Evolutionary conservation across 139 green algal genomes (phyloP), one percentile per base, ranked within the genome.

Genomic region (Chlorella sp.): DNA sequence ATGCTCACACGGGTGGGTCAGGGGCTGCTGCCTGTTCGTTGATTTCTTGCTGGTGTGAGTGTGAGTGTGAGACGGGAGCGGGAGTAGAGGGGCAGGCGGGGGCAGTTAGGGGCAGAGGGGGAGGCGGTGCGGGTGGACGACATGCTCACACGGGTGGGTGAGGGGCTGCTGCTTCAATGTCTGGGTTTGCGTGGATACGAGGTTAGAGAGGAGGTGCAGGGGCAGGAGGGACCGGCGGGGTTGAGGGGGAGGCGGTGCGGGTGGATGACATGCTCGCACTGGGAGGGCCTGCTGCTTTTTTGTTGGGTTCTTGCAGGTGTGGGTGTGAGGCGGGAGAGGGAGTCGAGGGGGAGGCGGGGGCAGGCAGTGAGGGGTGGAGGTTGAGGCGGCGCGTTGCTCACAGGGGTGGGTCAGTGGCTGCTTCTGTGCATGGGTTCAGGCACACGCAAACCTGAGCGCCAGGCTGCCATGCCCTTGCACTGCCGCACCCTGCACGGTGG

Each of bases 231-330:
- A 14, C 64, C 2, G 21, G 64, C n/a, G 91, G 87, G 36, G 75
- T 75, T 37, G 64, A 57, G 57, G 85, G 89, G 30, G 57, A 39
- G 36, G 39, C 80, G 28, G 91, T 98, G 24, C 75, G 86, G 12
- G 97, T 99, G 64, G 97, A 99, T 90, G 83, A 90, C 86, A 98
- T 98, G 96, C 92, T 99, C 48, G 96, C 95, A 0, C 92, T 93
- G 84, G 84, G 81, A 69, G n/a, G 81, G 9, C 14, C 24, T 28
- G 42, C 3, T 30, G 12, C 36, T 24, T 57, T 16, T 5, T 81
- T 14, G 26, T 81, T 5, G 4, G 32, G 30, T 0, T 19, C n/a
- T 36, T 80, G n/a, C 64, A n/a, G 64, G n/a, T n/a, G n/a, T n/a
- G n/a, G n/a, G n/a, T 14, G 11, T 73, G 64, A n/a, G 64, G 9